A percentile compares a stretch with the other conserved stretches of the same genome.
These are phyloP conservation scores for Adiantum capillusveneris DNA, from an alignment of 75 land plant genomes.

Conservation along the genomic window DNA sequence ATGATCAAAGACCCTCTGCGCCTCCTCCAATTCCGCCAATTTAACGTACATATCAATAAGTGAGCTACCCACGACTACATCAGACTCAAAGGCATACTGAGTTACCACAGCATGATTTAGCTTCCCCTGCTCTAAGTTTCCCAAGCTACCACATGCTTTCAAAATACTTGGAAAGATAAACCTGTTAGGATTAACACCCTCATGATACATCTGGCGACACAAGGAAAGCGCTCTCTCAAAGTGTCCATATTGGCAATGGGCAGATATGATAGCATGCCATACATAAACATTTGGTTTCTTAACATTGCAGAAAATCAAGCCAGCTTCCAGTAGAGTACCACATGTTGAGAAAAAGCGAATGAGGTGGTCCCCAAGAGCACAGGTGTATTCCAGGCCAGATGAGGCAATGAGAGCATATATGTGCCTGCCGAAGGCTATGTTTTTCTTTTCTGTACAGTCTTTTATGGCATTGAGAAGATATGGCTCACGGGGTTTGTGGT, in stretches of 20 bases:
- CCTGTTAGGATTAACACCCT: constrained; percentile 2
- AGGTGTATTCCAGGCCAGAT: too few species aligned
- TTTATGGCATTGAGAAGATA: too few species aligned
- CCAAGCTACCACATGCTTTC: constrained; percentile 2
- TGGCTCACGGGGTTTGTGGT: too few species aligned
- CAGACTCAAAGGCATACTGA: constrained; percentile 4
- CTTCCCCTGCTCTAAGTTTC: neutral
- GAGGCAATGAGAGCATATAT: too few species aligned
- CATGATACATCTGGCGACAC: neutral
- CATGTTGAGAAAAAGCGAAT: neutral
- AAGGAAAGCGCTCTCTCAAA: neutral
- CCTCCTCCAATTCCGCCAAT: constrained; percentile 25
- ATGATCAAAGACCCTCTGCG: constrained; percentile 19
- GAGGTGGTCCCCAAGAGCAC: neutral
- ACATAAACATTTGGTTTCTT: neutral
- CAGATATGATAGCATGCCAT: constrained; percentile 5
- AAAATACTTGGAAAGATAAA: neutral
- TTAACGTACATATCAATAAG: constrained; percentile 52
- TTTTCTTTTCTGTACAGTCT: too few species aligned
- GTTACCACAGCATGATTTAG: neutral
- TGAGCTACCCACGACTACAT: constrained; percentile 5
- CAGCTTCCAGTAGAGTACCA: neutral
- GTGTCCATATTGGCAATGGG: neutral
- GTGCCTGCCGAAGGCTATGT: too few species aligned
- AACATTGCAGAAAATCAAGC: neutral